phyloP scores from a whole-genome alignment of 2,329 filamentous ascomycete genomes.

The Colletotrichum plurivorum region DNA sequence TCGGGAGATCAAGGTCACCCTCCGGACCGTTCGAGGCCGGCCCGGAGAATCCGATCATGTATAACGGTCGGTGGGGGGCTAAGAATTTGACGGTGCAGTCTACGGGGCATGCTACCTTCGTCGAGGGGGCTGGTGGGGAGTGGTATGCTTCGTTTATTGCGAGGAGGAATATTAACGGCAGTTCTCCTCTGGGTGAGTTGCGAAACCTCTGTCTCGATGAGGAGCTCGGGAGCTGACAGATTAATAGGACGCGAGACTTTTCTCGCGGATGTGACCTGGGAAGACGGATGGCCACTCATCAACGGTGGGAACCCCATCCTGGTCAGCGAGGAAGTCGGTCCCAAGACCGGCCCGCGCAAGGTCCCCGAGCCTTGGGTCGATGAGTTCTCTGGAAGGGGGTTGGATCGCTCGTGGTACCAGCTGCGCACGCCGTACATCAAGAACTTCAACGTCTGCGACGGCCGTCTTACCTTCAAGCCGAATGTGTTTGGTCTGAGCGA shows the following conservation, averaged over 20 bases:
- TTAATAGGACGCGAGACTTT: constrained; percentile 40
- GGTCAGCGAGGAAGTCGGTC: constrained; percentile 23
- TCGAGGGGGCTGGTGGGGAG: constrained; percentile 38
- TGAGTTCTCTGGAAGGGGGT: constrained; percentile 8
- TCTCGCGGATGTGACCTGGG: constrained; percentile 41
- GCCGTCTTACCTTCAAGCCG: constrained; percentile 48
- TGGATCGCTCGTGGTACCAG: constrained; percentile 27
- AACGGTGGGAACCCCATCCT: constrained; percentile 38
- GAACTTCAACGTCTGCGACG: constrained; percentile 15
- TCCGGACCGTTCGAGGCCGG: constrained; percentile 54
- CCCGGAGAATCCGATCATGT: constrained; percentile 53
- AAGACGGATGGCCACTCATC: constrained; percentile 43
- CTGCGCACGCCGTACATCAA: constrained; percentile 36
- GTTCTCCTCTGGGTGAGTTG: constrained; percentile 35
- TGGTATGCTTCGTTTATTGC: constrained; percentile 44
- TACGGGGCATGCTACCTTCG: constrained; percentile 43
- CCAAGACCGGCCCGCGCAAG: background rate
- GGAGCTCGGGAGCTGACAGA: too few relatives aligned
- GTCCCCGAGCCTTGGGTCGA: constrained; percentile 9
- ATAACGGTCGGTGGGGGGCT: constrained; percentile 37
- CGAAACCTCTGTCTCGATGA: background rate
- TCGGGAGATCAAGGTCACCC: constrained; percentile 51
- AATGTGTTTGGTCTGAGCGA: constrained; percentile 47
- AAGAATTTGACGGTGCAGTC: constrained; percentile 40
- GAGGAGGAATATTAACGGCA: constrained; percentile 37